Evolutionary conservation across 2,329 filamentous ascomycete genomes (phyloP).

Genomic region (Apiospora rasikravindrae): DNA sequence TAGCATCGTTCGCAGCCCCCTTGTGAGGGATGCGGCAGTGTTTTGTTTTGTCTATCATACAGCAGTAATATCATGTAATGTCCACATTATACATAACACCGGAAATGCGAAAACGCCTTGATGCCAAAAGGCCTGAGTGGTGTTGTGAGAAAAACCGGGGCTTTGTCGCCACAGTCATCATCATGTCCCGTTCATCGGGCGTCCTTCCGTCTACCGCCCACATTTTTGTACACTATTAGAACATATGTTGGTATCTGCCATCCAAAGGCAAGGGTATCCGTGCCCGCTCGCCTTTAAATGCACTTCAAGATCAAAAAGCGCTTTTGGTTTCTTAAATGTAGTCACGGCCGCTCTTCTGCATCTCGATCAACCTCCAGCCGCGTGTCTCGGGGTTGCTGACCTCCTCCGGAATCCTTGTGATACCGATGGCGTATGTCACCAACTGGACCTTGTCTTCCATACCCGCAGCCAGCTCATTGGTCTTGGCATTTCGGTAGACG

Average conservation of each 20-base stretch:
- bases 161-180: too few species aligned
- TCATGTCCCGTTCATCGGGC: background rate
- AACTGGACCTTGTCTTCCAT: constrained; percentile 99
- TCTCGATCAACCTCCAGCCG: constrained; percentile 96
- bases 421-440: constrained; percentile 96
- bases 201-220: constrained; percentile 4
- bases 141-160: constrained; percentile 10
- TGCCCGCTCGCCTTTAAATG: constrained; percentile 5
- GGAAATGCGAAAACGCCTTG: constrained; percentile 11
- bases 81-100: background rate
- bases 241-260: constrained; percentile 18
- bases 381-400: constrained; percentile 96
- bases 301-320: constrained; percentile 1
- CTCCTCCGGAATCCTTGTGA: constrained; percentile 91
- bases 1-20: background rate
- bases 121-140: constrained; percentile 14
- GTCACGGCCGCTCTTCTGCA: constrained; percentile 97
- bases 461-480: constrained; percentile 85
- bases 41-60: constrained; percentile 19
- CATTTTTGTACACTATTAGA: constrained; percentile 21
- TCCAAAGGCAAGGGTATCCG: background rate
- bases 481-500: constrained; percentile 92
- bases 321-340: constrained; percentile 59
- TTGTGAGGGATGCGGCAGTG: background rate
- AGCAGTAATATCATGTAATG: constrained; percentile 11